Evolutionary conservation across 164 flowering plant species (phyloP).

Genomic region (Nymphaea colorata): DNA sequence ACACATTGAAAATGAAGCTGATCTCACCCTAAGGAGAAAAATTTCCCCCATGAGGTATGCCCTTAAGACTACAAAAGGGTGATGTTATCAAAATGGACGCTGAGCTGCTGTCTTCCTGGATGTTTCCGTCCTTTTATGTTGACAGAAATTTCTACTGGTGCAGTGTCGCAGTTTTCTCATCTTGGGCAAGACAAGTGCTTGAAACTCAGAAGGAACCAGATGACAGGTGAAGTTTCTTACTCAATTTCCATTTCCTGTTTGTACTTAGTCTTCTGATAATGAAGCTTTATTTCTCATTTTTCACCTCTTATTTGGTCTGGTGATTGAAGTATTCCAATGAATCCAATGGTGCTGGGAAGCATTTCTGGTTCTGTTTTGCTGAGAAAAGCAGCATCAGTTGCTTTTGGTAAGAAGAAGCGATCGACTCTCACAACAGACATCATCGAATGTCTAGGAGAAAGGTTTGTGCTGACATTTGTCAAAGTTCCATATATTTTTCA

Average conservation of each 20-base stretch:
- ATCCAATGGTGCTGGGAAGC: constrained; percentile 75
- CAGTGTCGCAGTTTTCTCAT: constrained; percentile 83
- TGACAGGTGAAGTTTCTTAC: background rate
- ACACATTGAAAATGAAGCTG: too few species aligned
- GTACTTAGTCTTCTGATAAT: background rate
- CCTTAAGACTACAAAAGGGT: too few species aligned
- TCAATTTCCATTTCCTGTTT: background rate
- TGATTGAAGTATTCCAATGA: constrained; percentile 19
- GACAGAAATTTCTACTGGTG: background rate
- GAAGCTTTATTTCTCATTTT: background rate
- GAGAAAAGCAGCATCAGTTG: constrained; percentile 82
- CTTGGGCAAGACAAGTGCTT: constrained; percentile 66
- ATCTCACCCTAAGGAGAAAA: too few species aligned
- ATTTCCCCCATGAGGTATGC: too few species aligned
- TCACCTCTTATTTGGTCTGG: background rate
- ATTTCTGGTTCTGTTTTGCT: constrained; percentile 74
- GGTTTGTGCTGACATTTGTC: constrained; percentile 23
- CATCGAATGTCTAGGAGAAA: constrained; percentile 72
- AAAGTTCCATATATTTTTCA: background rate
- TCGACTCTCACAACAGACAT: constrained; percentile 84
- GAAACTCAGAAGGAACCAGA: background rate
- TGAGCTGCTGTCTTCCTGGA: too few species aligned
- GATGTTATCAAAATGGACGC: too few species aligned
- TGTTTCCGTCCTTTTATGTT: background rate
- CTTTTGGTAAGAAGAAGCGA: constrained; percentile 63